Conservation (phyloP, 2,329 filamentous ascomycete genomes). For the Falciphora oryzae region DNA sequence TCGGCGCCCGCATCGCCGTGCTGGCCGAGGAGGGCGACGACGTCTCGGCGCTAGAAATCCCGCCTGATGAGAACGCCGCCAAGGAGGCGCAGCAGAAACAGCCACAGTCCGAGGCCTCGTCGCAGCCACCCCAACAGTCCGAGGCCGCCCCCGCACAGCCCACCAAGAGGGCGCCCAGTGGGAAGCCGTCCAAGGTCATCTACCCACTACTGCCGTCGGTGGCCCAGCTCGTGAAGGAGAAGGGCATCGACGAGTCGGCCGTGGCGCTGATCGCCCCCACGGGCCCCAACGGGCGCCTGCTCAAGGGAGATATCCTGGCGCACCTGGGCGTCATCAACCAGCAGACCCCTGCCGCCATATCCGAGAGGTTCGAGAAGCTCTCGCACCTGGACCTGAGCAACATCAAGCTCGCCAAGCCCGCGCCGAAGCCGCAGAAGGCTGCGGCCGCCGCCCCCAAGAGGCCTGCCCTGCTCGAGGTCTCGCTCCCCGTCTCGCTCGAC, state of each 20-base stretch:
- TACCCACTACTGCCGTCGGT: constrained; percentile 81
- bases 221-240: constrained; percentile 69
- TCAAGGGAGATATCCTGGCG: constrained; percentile 93
- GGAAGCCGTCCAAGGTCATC: constrained; percentile 56
- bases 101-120: constrained; percentile 17
- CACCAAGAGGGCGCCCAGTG: constrained; percentile 26
- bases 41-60: constrained; percentile 66
- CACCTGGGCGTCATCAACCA: constrained; percentile 75
- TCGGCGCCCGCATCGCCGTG: constrained; percentile 77
- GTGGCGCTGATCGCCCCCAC: constrained; percentile 78
- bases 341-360: constrained; percentile 65
- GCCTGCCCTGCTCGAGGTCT: constrained; percentile 50
- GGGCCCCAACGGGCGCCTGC: constrained; percentile 78
- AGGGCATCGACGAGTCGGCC: constrained; percentile 70
- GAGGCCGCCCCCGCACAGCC: constrained; percentile 11
- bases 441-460: constrained; percentile 23
- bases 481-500: constrained; percentile 70
- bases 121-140: constrained; percentile 15
- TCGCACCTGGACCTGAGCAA: constrained; percentile 89
- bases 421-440: constrained; percentile 23
- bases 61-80: constrained; percentile 54
- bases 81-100: constrained; percentile 18
- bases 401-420: constrained; percentile 68
- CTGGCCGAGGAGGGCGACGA: constrained; percentile 79
- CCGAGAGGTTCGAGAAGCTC: constrained; percentile 66